Base-by-base conservation (phyloP, 352 stramenopile species). In the Lagenidium giganteum region DNA sequence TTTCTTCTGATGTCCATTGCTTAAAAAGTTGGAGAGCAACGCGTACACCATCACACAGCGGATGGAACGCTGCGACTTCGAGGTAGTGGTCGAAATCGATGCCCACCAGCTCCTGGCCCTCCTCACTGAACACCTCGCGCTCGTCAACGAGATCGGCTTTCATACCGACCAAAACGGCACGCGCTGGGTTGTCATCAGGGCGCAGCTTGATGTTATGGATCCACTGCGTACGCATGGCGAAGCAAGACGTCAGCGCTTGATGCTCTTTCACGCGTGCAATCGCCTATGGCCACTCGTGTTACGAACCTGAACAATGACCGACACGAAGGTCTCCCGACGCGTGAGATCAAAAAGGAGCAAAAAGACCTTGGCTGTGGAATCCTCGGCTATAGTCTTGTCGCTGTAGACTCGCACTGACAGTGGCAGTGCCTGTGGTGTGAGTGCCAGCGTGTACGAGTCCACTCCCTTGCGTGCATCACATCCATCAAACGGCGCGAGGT, bases 291-390 rank as follows among this genome's bases (percentile, higher is more conserved):
- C n/a, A n/a, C n/a, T n/a, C n/a, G n/a, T n/a, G n/a, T n/a, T 29
- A 37, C n/a, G 17, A 22, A 64, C 55, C 55, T 64, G 56, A 3
- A 59, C 62, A 28, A 70, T 34, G n/a, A 70, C 59, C 4, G 55
- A 44, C 0, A 61, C 47, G 8, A 84, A 65, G 17, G 69, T 70
- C 6, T 64, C 55, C 29, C 50, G 59, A 18, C 59, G 39, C 11
- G 57, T 75, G 23, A 87, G 46, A 32, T 83, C 59, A 32, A 83
- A 87, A 14, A 83, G 44, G 8, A 87, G 41, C 30, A 86, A 54
- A 17, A 81, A 32, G 8, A 78, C 53, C 20, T 60, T 47, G 17
- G 32, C 30, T 21, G n/a, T 8, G 5, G 48, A 14, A 22, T 51
- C 36, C 0, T 31, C 22, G 17, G 30, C 27, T n/a, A n/a, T n/a